These are phyloP conservation scores for Ceratobasidium papillatum DNA, from an alignment of 1,284 basidiomycete genomes.

Conservation along the genomic window DNA sequence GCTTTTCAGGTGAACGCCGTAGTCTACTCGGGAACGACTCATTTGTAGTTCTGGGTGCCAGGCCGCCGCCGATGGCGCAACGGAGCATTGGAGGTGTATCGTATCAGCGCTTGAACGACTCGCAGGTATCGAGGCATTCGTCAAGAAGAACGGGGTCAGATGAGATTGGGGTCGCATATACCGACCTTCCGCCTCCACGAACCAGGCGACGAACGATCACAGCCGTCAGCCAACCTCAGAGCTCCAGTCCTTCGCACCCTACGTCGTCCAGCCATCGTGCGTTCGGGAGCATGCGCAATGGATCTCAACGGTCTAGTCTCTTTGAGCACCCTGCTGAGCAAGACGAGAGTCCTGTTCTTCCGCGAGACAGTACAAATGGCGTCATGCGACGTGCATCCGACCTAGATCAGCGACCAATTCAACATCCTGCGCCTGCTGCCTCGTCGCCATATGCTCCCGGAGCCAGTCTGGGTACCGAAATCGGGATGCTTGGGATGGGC, in stretches of 20 bases:
- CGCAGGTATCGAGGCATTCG: conserved; percentile 5
- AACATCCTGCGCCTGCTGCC: conserved; percentile 25
- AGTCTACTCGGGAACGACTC: conserved; percentile 36
- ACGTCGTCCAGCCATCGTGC: conserved; percentile 35
- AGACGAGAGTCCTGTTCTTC: conserved; percentile 32
- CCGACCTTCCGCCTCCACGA: conserved; percentile 27
- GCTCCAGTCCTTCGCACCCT: conserved; percentile 36
- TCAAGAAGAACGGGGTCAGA: conserved; percentile 23
- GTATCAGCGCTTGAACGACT: conserved; percentile 28
- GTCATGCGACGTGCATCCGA: conserved; percentile 31
- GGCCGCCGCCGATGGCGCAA: conserved; percentile 19
- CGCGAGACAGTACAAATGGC: conserved; percentile 17
- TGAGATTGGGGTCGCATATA: conserved; percentile 36
- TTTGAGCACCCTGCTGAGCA: conserved; percentile 36
- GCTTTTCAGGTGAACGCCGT: conserved; percentile 12
- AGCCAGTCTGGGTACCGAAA: conserved; percentile 19
- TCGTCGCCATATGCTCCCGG: conserved; percentile 5
- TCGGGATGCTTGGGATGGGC: conserved; percentile 31
- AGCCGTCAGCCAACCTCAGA: conserved; percentile 12
- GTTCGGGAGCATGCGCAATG: conserved; percentile 35
- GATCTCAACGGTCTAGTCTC: conserved; percentile 27
- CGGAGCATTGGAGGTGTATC: conserved; percentile 30
- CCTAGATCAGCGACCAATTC: conserved; percentile 6
- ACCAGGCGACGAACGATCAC: conserved; percentile 23
- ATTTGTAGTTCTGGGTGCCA: conserved; percentile 19